A percentile compares a stretch with the other conserved stretches of the same genome.
phyloP scores from a whole-genome alignment of 2,329 filamentous ascomycete species.

The Ampelomyces quisqualis region DNA sequence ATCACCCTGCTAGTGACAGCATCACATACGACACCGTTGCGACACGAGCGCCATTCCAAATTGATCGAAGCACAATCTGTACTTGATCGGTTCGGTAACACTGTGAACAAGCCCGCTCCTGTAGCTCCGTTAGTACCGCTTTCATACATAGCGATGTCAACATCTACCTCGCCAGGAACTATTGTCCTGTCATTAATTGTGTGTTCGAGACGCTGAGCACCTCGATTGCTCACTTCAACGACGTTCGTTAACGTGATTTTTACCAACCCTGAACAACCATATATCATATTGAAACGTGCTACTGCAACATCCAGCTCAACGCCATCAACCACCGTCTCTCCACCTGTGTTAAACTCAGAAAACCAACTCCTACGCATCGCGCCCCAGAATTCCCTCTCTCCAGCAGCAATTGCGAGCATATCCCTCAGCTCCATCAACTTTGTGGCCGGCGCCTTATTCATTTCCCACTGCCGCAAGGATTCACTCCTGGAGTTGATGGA shows the following conservation, averaged over 20 bases:
- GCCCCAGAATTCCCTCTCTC: constrained; percentile 5
- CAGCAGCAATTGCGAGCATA: constrained; percentile 20
- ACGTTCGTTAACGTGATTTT: too few relatives aligned
- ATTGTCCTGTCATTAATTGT: background rate
- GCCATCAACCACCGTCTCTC: background rate
- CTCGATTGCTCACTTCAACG: too few relatives aligned
- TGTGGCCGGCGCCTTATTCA: constrained; percentile 8
- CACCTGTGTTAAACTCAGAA: constrained; percentile 1
- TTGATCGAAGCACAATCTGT: constrained; percentile 23
- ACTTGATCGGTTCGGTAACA: constrained; percentile 22
- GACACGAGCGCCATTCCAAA: constrained; percentile 1
- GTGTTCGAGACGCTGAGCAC: too few relatives aligned
- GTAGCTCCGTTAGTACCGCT: constrained; percentile 9
- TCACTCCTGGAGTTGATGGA: too few relatives aligned
- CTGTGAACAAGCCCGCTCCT: constrained; percentile 19
- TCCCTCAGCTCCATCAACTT: constrained; percentile 11
- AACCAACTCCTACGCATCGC: constrained; percentile 7
- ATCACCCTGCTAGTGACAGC: constrained; percentile 6
- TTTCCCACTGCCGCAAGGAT: too few relatives aligned
- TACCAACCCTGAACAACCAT: too few relatives aligned
- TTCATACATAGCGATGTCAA: too few relatives aligned
- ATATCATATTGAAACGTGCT: too few relatives aligned
- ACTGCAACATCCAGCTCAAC: background rate
- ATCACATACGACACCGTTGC: constrained; percentile 4
- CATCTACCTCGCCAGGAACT: constrained; percentile 2